These are phyloP conservation scores for Lasiosphaeriaceae sp. DNA, from an alignment of 495 filamentous ascomycete genomes.

Conservation along the genomic window DNA sequence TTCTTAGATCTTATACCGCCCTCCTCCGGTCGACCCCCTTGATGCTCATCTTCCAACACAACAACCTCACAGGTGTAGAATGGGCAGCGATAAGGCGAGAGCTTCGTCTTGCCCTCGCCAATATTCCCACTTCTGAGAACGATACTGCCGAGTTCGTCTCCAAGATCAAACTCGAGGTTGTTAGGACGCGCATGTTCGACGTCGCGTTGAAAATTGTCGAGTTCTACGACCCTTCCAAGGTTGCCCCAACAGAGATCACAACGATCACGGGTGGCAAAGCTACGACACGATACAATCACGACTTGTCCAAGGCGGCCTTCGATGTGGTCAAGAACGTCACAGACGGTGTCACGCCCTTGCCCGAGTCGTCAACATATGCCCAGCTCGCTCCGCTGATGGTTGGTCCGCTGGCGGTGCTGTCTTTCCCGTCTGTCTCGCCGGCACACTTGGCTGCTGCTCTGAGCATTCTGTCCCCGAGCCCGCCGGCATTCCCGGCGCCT, in stretches of 20 bases:
- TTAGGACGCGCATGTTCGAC: conserved; percentile 86
- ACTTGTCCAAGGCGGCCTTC: conserved; percentile 68
- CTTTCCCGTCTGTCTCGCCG: conserved; percentile 80
- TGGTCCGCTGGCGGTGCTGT: conserved; percentile 74
- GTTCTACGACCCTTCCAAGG: conserved; percentile 64
- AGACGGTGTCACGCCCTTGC: conserved; percentile 28
- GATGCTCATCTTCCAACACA: conserved; percentile 93
- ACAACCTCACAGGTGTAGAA: conserved; percentile 84
- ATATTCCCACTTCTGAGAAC: conserved; percentile 37
- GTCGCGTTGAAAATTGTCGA: conserved; percentile 80
- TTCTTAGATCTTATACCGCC: conserved; percentile 89
- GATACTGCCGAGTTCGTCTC: conserved; percentile 30
- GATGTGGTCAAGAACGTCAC: conserved; percentile 51
- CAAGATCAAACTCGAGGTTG: conserved; percentile 68
- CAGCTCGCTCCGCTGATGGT: conserved; percentile 73
- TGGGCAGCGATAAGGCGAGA: conserved; percentile 86
- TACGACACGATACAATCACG: conserved; percentile 54
- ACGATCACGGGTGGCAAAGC: conserved; percentile 39
- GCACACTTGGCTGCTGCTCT: conserved; percentile 75
- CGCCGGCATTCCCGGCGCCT: conserved; percentile 70
- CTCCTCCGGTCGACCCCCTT: conserved; percentile 84
- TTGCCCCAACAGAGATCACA: conserved; percentile 15
- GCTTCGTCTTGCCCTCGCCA: conserved; percentile 61
- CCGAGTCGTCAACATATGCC: conserved; percentile 42
- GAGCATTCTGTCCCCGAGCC: conserved; percentile 66